Percentiles rank a stretch among this genome's conserved stretches.
Evolutionary conservation across 2,329 filamentous ascomycete species (phyloP).

Genomic region (Coniochaeta ligniaria): DNA sequence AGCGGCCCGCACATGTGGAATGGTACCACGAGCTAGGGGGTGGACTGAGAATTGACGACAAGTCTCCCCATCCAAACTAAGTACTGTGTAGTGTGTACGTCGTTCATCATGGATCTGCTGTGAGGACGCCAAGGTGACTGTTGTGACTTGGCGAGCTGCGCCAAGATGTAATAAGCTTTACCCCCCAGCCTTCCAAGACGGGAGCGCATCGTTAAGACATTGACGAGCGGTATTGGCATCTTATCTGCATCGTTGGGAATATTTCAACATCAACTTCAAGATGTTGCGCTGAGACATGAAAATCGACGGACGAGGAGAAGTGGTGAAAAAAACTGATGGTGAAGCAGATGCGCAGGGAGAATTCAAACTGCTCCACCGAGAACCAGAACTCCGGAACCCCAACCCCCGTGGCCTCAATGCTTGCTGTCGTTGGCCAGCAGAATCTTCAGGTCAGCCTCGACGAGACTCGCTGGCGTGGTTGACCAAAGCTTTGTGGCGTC

Average conservation of each 20-base stretch:
- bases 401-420: background rate
- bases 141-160: background rate
- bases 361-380: background rate
- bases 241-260: background rate
- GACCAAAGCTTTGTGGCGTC: background rate
- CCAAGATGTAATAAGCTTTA: background rate
- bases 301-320: background rate
- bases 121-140: no score
- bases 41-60: no score
- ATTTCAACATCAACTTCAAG: background rate
- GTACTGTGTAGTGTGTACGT: no score
- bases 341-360: background rate
- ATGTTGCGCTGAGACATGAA: background rate
- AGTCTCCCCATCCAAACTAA: no score
- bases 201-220: background rate
- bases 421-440: background rate
- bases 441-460: background rate
- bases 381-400: background rate
- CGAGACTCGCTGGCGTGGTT: background rate
- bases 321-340: background rate
- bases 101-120: no score
- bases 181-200: background rate
- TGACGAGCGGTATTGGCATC: background rate
- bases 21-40: no score
- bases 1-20: no score